Evolutionary conservation across 2,329 filamentous ascomycete species (phyloP), one percentile per base, ranked within the genome.

Genomic region (Curvularia sp.): DNA sequence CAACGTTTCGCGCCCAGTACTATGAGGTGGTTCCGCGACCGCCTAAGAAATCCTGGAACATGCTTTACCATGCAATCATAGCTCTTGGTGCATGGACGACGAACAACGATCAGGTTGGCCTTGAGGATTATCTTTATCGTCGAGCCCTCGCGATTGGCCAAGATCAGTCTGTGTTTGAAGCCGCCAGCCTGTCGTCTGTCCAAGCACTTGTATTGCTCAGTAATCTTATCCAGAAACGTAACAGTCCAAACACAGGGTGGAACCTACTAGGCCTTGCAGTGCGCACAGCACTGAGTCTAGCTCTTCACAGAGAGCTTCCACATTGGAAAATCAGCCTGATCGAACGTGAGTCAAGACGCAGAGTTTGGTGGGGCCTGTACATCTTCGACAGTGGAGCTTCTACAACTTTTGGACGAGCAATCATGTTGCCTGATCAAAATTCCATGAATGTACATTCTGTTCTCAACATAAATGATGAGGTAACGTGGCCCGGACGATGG

Each of bases 331-430:
- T 70, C 21, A 68, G 65, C 28, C 60, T 69, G 10, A 61, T 69
- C 28, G 68, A 70, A 43, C 66, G 68, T 19, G 68, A 70, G 47
- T 63, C 64, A 8, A 59, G 68, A 47, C 65, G 68, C 15, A 57
- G 68, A 55, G 63, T 67, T 9, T 70, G 66, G 65, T 70, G 68
- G 68, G 66, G 66, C 5, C 19, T 70, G 15, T 70, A 68, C 27
- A 68, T 70, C 8, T 70, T 70, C 46, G 68, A 70, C 27, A 70
- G 68, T 38, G 68, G 68, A 21, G 68, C 68, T 12, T 70, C 68
- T 19, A 70, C 65, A 1, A 70, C 68, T 8, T 69, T 70, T 18
- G 68, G 66, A 7, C 60, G 68, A 41, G 63, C 66, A 1, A 60
- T 70, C 21, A 68, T 70, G 66, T 46, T 70, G 15, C 68, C 68